Percentiles rank a stretch among this genome's conserved stretches.
phyloP scores from a whole-genome alignment of 2,329 filamentous ascomycete species.

The Blastomyces silverae region DNA sequence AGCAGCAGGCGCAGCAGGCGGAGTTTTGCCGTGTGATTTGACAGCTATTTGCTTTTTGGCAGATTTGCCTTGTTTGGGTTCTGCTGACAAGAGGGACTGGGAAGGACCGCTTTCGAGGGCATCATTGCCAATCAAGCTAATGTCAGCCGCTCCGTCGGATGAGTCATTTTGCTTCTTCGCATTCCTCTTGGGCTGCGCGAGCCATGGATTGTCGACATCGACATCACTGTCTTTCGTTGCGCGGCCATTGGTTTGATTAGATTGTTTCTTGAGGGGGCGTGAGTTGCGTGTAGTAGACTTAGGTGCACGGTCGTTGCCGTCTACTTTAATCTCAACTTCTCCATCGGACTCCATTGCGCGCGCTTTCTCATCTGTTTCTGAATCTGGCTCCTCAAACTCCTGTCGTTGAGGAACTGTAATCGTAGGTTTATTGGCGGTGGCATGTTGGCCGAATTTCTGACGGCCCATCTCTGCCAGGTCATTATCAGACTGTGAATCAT shows the following conservation, averaged over 20 bases:
- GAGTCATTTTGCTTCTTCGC: slow-evolving; percentile 19
- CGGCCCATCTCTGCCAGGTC: slow-evolving; percentile 57
- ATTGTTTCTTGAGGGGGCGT: slow-evolving; percentile 6
- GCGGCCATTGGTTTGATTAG: slow-evolving; percentile 22
- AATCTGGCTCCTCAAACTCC: slow-evolving; percentile 57
- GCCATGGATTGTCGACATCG: slow-evolving; percentile 33
- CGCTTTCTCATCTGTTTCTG: slow-evolving; percentile 41
- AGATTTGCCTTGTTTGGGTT: slow-evolving; percentile 23
- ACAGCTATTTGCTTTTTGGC: slow-evolving; percentile 20
- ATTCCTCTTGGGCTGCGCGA: slow-evolving; percentile 27
- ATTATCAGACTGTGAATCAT: slow-evolving; percentile 48
- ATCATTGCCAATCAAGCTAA: slow-evolving; percentile 22
- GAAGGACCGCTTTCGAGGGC: neutral
- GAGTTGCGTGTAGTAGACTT: slow-evolving; percentile 19
- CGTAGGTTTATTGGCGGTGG: slow-evolving; percentile 27
- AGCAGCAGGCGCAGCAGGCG: neutral
- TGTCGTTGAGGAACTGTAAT: slow-evolving; percentile 34
- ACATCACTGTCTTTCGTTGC: slow-evolving; percentile 20
- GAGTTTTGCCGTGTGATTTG: slow-evolving; percentile 21
- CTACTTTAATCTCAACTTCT: slow-evolving; percentile 34
- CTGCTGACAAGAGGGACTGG: slow-evolving; percentile 16
- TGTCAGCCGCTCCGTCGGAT: slow-evolving; percentile 15
- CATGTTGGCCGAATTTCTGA: slow-evolving; percentile 36
- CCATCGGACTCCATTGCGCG: slow-evolving; percentile 24
- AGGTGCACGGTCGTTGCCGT: slow-evolving; percentile 23